Evolutionary conservation across 2,329 filamentous ascomycete species (phyloP), one percentile per base, ranked within the genome.

Genomic region (Ophiostoma ulmi): DNA sequence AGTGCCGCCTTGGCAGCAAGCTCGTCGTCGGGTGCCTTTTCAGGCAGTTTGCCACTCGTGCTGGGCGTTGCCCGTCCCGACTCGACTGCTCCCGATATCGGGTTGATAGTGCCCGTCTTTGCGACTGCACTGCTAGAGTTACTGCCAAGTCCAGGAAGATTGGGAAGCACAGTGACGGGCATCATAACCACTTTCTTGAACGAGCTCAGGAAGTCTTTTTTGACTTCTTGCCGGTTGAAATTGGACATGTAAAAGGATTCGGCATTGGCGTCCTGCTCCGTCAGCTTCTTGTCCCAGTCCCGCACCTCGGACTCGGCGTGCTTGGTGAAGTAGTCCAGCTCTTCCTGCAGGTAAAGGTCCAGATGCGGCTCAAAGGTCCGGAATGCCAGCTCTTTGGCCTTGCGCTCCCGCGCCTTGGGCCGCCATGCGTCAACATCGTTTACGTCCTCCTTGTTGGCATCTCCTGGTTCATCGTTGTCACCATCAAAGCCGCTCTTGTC

Each of bases 161-260:
- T 89, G 1, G 93, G 92, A 4, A 98, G 83, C 10, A 93, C 94
- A 69, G 92, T 97, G 67, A 99, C 94, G 1, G 95, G 95, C 89
- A 97, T 96, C 94, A 99, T 97, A 74, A 99, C 92, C 10, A 99
- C 95, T 79, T 98, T 98, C 78, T 93, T 97, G 84, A 99, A 99
- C 0, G 94, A 97, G 65, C 90, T 95, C 73, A 99, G 78, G 76
- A 99, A 99, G 78, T 99, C 95, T 75, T 93, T 92, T 81, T 99
- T 99, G 74, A 96, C 95, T 0, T 93, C 95, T 78, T 97, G 93
- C 36, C 95, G 87, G 77, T 94, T 97, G 77, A 98, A 88, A 78
- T 93, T 97, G 35, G 91, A 91, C 94, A 98, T 97, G 81, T 93
- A 95, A 77, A 96, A 97, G 0, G 92, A 95, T 80, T 99, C 95